Base-by-base conservation (phyloP, 768 basidiomycete genomes). In the Hypholoma fasciculare region DNA sequence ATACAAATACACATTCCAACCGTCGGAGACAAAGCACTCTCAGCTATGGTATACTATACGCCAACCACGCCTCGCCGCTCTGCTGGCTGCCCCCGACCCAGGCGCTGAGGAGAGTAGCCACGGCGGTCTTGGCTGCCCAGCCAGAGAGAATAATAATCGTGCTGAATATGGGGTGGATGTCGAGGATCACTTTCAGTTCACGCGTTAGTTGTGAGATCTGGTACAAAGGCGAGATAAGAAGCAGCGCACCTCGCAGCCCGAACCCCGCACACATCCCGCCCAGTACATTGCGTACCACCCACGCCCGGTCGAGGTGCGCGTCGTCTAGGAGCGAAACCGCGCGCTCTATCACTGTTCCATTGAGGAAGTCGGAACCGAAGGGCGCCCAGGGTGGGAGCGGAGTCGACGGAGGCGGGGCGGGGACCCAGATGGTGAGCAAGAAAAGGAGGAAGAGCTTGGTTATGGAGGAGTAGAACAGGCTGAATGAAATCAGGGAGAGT, bases 211-310 rank as follows among this genome's bases (percentile, higher is more conserved):
- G 23, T 23, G 23, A 4, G 4, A 23, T 23, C 23, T 23, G 4
- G 23, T 2, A 4, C 2, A 23, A 23, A 23, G 8, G 54, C 14
- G 37, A 6, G 8, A 48, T 3, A 47, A 26, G 27, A 58, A 61
- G 34, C 26, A 0, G 67, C 76, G 43, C 64, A 92, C 92, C 89
- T 66, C 92, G 83, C 53, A 94, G 70, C 0, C 91, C 92, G 69
- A 94, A 94, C 1, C 92, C 92, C 34, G 92, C 88, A 11, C 91
- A 88, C 84, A 94, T 87, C 0, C 92, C 92, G 11, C 92, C 92
- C 1, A 94, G 75, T 9, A 93, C 77, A 63, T 94, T 94, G 23
- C 92, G 80, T 4, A 94, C 85, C 6, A 92, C 75, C 92, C 92
- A 94, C 65, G 89, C 90, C 7, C 89, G 82, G 68, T 94, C 90